Percentiles rank a stretch among this genome's conserved stretches.
These are phyloP conservation scores for Globisporangium nagaii DNA, from an alignment of 352 stramenopile species.

Conservation along the genomic window DNA sequence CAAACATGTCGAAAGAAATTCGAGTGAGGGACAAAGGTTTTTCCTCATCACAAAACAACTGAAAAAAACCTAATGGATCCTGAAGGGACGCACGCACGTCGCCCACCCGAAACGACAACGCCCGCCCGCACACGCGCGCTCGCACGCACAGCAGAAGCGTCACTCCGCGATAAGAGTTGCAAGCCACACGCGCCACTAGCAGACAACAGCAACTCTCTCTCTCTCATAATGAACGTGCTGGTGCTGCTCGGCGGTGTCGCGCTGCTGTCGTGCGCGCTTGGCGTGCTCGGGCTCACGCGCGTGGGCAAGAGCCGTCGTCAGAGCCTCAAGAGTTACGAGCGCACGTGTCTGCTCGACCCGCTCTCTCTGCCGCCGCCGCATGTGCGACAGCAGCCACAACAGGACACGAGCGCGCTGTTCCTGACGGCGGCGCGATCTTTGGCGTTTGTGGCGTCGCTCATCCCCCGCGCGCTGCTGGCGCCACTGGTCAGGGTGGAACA, in stretches of 20 bases:
- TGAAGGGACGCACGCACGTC: conserved; percentile 5
- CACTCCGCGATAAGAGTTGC: background rate
- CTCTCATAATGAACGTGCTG: conserved; percentile 12
- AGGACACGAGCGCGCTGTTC: background rate
- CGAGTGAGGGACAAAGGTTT: too few species aligned
- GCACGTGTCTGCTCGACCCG: conserved; percentile 1
- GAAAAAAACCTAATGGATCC: background rate
- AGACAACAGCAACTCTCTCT: background rate
- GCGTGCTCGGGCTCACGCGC: conserved; percentile 16
- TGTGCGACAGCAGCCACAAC: background rate
- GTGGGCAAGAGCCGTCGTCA: conserved; percentile 19
- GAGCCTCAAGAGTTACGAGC: conserved; percentile 21
- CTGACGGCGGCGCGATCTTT: background rate
- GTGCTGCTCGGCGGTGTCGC: conserved; percentile 11
- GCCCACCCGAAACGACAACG: background rate
- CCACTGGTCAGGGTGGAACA: conserved; percentile 10
- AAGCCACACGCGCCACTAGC: background rate
- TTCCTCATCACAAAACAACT: background rate
- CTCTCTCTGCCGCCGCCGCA: background rate
- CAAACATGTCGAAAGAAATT: too few species aligned
- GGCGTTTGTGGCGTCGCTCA: conserved; percentile 1
- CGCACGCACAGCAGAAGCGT: conserved; percentile 1
- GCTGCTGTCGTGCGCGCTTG: conserved; percentile 14
- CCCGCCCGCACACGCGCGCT: background rate
- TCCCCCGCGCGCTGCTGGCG: conserved; percentile 10